Evolutionary conservation across 192 early-diverging fungal species (phyloP), one percentile per base, ranked within the genome.

Genomic region (Linnemannia hyalina): DNA sequence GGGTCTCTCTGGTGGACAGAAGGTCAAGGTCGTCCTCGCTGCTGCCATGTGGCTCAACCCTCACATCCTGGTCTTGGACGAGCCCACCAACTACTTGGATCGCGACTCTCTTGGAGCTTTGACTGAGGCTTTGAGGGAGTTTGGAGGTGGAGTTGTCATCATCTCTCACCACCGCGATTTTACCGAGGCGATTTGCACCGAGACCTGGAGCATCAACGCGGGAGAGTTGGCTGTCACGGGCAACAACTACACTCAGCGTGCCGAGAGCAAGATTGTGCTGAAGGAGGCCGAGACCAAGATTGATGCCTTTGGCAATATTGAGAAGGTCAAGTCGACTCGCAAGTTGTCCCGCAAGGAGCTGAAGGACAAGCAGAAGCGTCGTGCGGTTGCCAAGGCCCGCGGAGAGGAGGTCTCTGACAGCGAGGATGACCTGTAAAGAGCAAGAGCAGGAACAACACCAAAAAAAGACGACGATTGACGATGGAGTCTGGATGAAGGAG

Each of bases 31-130:
- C n/a, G 96, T 97, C 22, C 90, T 97, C 72, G 95, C 92, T 54
- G 95, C 94, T 73, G 95, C 96, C 44, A 92, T 97, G 91, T 96
- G 96, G 95, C 94, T 95, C 88, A 92, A 94, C 83, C 98, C 98
- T 63, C 97, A 98, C 88, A 94, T 97, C 76, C 91, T 98, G 78
- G 93, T 98, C 68, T 91, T 98, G 82, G 97, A 98, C 82, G 96
- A 97, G 90, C 97, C 97, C 75, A 98, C 95, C 57, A 93, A 91
- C 81, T 94, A 91, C 52, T 84, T 93, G 84, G 92, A 93, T 84
- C 92, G 91, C 73, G 93, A 93, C 73, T 91, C 93, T 40, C 82
- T 93, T 29, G 92, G 91, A 68, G 92, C 90, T 44, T 90, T 96
- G 82, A 94, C 95, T 68, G 90, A 89, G 82, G 95, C 95, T 52